Conservation (phyloP, 208 protist genomes). For the Strigomonas culicis region DNA sequence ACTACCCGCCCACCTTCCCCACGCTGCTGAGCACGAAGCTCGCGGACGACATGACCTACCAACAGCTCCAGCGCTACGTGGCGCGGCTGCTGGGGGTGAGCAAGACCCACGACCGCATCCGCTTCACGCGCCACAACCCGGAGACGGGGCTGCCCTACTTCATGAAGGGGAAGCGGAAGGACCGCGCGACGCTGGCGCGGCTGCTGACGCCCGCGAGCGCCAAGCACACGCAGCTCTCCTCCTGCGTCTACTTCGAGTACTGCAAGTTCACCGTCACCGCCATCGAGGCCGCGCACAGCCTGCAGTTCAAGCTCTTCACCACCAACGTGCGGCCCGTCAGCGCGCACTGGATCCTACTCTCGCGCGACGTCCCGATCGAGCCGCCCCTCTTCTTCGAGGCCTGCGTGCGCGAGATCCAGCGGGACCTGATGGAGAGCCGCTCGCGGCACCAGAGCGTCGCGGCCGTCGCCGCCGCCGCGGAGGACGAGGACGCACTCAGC, state of each 20-base stretch:
- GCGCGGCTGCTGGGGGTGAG: constrained; percentile 62
- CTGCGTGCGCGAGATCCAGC: constrained; percentile 61
- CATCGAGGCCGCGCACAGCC: constrained; percentile 75
- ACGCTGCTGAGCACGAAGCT: constrained; percentile 64
- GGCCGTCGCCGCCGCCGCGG: background rate
- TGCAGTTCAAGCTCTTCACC: constrained; percentile 84
- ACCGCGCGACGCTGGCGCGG: constrained; percentile 58
- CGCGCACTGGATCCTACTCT: constrained; percentile 81
- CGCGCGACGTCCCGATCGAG: constrained; percentile 57
- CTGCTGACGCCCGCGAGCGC: constrained; percentile 64
- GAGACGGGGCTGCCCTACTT: constrained; percentile 84
- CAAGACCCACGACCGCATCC: constrained; percentile 74
- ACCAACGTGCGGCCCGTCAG: constrained; percentile 66
- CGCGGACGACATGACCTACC: constrained; percentile 82
- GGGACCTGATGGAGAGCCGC: constrained; percentile 18
- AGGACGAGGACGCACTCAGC: background rate
- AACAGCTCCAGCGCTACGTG: constrained; percentile 86
- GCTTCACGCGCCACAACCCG: constrained; percentile 85
- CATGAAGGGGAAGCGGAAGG: constrained; percentile 78
- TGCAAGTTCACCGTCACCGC: constrained; percentile 86
- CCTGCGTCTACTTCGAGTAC: constrained; percentile 83
- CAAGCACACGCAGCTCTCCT: constrained; percentile 36
- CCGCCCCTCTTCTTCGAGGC: constrained; percentile 56
- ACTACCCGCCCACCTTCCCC: constrained; percentile 59
- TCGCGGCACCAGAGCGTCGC: background rate